Conservation (phyloP, 345 rosid genomes). For the Boechera retrofracta region DNA sequence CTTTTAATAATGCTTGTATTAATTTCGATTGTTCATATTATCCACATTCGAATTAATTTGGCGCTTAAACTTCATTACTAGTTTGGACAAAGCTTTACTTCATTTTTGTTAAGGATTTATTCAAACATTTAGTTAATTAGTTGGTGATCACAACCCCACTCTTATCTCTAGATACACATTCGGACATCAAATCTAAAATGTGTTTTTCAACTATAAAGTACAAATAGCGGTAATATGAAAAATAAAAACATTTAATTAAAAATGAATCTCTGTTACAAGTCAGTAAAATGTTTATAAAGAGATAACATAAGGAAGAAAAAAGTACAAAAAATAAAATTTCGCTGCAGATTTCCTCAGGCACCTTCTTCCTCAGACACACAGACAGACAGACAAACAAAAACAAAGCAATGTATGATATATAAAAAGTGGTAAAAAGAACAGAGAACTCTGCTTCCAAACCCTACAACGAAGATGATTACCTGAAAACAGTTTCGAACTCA, state of each 20-base stretch:
- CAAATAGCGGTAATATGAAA: not conserved
- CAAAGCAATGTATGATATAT: constrained; percentile 32
- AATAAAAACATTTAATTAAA: constrained; percentile 40
- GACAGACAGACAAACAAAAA: constrained; percentile 37
- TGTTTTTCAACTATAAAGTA: not conserved
- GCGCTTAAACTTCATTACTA: not conserved
- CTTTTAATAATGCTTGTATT: constrained; percentile 31
- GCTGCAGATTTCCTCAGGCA: constrained; percentile 26
- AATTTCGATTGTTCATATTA: constrained; percentile 1
- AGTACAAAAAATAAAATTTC: constrained; percentile 16
- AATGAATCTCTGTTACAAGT: constrained; percentile 44
- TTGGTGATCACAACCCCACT: not conserved
- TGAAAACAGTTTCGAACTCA: constrained; percentile 26
- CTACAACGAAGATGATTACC: constrained; percentile 28
- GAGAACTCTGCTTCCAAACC: constrained; percentile 9
- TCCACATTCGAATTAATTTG: not conserved
- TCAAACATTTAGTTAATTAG: no score
- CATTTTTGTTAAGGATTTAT: no score
- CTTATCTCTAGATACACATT: not conserved
- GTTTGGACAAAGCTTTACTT: not conserved
- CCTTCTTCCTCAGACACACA: constrained; percentile 23
- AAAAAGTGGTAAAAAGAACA: not conserved
- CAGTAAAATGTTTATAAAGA: constrained; percentile 41
- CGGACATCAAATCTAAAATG: not conserved
- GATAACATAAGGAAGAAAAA: constrained; percentile 10